phyloP scores from a whole-genome alignment of 495 filamentous ascomycete genomes.

The Durotheca rogersii region DNA sequence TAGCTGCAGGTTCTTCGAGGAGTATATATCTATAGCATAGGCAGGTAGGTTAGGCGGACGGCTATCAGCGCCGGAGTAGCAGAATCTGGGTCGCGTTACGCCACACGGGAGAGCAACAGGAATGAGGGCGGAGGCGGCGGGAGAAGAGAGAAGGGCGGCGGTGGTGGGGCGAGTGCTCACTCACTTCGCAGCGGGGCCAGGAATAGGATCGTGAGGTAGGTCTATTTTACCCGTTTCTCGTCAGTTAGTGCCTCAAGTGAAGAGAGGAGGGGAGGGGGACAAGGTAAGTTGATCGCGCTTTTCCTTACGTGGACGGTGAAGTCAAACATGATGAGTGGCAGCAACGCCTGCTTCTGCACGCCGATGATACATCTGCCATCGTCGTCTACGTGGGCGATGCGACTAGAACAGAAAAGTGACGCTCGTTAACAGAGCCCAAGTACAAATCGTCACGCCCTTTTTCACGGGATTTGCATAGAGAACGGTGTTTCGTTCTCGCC shows the following conservation, averaged over 20 bases:
- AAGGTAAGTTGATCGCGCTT: not conserved
- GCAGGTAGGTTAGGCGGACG: no score
- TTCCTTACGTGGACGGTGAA: slow-evolving; percentile 48
- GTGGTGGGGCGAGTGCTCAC: no score
- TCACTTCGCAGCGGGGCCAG: slow-evolving; percentile 49
- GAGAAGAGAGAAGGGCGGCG: not conserved
- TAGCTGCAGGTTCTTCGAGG: slow-evolving; percentile 41
- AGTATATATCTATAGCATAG: slow-evolving; percentile 49
- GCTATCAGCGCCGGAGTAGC: not conserved
- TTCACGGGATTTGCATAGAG: no score
- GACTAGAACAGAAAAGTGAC: no score
- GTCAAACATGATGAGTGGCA: slow-evolving; percentile 54
- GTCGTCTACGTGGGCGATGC: slow-evolving; percentile 47
- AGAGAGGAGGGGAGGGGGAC: not conserved
- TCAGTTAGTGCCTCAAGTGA: no score
- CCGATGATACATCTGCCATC: slow-evolving; percentile 54
- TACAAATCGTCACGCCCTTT: no score
- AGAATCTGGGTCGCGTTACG: not conserved
- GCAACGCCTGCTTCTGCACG: slow-evolving; percentile 50
- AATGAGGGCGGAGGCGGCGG: not conserved
- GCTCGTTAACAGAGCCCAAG: no score
- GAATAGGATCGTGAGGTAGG: slow-evolving; percentile 55
- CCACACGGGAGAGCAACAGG: not conserved
- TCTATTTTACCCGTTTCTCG: slow-evolving; percentile 28
- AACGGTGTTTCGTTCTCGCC: no score